A percentile compares a stretch with the other conserved stretches of the same genome.
phyloP scores from a whole-genome alignment of 371 early-diverging fungal species.

The Phascolomyces articulosus region DNA sequence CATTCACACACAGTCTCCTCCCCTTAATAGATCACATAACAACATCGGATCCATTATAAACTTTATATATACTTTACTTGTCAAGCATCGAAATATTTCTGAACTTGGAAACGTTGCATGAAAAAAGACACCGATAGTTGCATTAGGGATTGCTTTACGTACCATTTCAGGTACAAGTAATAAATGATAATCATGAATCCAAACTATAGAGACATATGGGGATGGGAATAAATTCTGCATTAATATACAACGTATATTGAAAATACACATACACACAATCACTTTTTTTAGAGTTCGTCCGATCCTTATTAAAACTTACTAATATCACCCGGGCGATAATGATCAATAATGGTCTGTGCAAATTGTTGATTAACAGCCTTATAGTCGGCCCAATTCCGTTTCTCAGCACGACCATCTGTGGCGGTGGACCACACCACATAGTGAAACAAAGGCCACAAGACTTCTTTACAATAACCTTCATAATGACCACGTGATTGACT shows the following conservation, averaged over 20 bases:
- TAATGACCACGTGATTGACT: slow-evolving; percentile 72
- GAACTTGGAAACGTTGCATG: slow-evolving; percentile 96
- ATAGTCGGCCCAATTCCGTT: slow-evolving; percentile 83
- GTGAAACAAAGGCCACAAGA: slow-evolving; percentile 80
- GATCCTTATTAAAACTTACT: slow-evolving; percentile 62
- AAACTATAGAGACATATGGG: no score
- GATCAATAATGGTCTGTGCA: slow-evolving; percentile 72
- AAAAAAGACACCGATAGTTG: slow-evolving; percentile 93
- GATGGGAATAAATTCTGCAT: no score
- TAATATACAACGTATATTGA: no score
- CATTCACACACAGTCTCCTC: no score
- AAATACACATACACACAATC: no score
- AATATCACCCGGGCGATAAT: slow-evolving; percentile 81
- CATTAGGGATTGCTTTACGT: slow-evolving; percentile 73
- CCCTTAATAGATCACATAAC: no score
- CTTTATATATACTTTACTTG: slow-evolving; percentile 58
- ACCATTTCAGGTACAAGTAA: slow-evolving; percentile 90
- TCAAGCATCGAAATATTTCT: slow-evolving; percentile 89
- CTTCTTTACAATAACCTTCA: slow-evolving; percentile 86
- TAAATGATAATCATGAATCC: slow-evolving; percentile 99
- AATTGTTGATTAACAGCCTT: slow-evolving; percentile 83
- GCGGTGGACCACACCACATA: slow-evolving; percentile 88
- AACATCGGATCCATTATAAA: neutral
- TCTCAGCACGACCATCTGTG: slow-evolving; percentile 65
- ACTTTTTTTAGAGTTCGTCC: no score